Evolutionary conservation across 345 rosid genomes (phyloP).

Genomic region (Hirschfeldia incana): DNA sequence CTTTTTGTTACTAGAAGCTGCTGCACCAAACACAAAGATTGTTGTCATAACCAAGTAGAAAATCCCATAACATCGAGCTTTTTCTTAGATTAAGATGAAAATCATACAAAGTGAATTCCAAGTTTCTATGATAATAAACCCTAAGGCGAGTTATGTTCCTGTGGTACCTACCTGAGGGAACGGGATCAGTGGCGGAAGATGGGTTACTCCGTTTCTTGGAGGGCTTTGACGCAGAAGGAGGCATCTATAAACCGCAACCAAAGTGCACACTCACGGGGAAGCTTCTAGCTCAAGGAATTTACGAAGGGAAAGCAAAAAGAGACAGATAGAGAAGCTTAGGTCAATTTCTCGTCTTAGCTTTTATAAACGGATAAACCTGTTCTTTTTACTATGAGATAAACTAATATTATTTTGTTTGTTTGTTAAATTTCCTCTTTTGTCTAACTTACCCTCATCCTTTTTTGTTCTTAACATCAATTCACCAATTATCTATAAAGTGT

Average conservation of each 20-base stretch:
- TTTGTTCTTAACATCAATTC: not conserved
- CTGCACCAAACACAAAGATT: constrained; percentile 39
- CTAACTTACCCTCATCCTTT: not conserved
- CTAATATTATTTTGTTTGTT: not conserved
- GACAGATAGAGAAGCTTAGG: not conserved
- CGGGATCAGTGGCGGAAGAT: constrained; percentile 74
- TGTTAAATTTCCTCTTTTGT: not conserved
- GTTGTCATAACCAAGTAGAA: not conserved
- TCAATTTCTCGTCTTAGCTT: not conserved
- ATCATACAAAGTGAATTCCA: not conserved
- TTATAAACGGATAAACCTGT: not conserved
- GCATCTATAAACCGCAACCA: constrained; percentile 55
- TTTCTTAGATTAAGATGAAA: not conserved
- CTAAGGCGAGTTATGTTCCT: constrained; percentile 12
- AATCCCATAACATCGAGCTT: not conserved
- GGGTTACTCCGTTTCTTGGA: constrained; percentile 78
- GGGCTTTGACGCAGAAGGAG: constrained; percentile 74
- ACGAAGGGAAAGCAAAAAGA: not conserved
- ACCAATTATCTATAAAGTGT: not conserved
- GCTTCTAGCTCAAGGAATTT: not conserved
- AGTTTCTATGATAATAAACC: constrained; percentile 21
- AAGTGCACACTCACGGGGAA: not conserved
- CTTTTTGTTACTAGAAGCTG: constrained; percentile 83
- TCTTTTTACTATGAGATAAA: not conserved
- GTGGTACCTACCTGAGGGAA: constrained; percentile 60